Conservation (phyloP, 208 protist species). For the Leishmania amazonensis region DNA sequence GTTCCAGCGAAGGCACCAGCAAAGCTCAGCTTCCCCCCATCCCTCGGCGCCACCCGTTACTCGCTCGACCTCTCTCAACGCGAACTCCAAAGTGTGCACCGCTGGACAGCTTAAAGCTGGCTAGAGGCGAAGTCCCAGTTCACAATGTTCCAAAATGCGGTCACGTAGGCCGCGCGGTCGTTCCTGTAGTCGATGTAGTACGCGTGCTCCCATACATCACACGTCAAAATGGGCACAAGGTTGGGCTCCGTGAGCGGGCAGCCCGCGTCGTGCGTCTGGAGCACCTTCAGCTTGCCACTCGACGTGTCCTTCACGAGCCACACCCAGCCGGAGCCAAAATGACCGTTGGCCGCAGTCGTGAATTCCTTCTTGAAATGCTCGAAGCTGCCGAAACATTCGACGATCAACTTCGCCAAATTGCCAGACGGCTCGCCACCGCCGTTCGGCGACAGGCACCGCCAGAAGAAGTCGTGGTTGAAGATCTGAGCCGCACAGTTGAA, state of each 20-base stretch:
- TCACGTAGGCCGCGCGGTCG: conserved; percentile 89
- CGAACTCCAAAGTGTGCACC: neutral
- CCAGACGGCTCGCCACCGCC: conserved; percentile 69
- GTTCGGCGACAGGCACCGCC: conserved; percentile 78
- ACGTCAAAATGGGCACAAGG: conserved; percentile 84
- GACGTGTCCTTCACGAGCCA: conserved; percentile 92
- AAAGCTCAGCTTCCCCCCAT: neutral
- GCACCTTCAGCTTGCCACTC: conserved; percentile 83
- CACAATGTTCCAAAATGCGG: conserved; percentile 92
- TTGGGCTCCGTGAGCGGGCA: conserved; percentile 72
- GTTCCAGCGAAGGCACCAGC: neutral
- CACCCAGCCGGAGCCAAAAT: conserved; percentile 96
- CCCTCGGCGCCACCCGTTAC: neutral
- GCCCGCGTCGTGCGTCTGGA: conserved; percentile 81
- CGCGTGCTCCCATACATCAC: conserved; percentile 96
- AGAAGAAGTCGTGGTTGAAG: conserved; percentile 96
- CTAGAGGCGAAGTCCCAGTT: conserved; percentile 96
- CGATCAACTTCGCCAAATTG: conserved; percentile 71
- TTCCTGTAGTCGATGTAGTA: conserved; percentile 97
- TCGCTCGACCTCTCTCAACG: neutral
- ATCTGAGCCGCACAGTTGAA: conserved; percentile 95
- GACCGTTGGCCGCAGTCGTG: conserved; percentile 73
- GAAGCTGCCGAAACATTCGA: conserved; percentile 82
- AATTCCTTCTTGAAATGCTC: conserved; percentile 95
- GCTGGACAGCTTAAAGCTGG: conserved; percentile 32